These are phyloP conservation scores for Claviceps cyperi DNA, from an alignment of 2,329 filamentous ascomycete genomes.

Conservation along the genomic window DNA sequence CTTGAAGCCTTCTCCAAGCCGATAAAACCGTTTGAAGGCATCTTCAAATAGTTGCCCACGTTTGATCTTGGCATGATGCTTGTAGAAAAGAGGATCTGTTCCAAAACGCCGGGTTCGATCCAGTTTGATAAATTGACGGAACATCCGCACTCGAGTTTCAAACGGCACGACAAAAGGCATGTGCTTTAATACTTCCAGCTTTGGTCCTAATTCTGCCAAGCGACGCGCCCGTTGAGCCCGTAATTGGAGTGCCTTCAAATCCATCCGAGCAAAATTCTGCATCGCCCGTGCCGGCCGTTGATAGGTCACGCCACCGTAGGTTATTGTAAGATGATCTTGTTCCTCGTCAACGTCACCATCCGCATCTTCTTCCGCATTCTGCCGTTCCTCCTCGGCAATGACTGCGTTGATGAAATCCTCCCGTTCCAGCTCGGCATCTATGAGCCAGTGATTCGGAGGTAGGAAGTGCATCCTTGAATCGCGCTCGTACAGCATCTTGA, in stretches of 20 bases:
- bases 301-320: too few species aligned
- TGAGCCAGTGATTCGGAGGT: slow-evolving; percentile 78
- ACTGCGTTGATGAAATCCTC: slow-evolving; percentile 74
- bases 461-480: slow-evolving; percentile 82
- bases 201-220: slow-evolving; percentile 66
- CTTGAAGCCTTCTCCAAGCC: slow-evolving; percentile 69
- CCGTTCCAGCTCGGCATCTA: slow-evolving; percentile 81
- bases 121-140: slow-evolving; percentile 76
- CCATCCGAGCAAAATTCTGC: slow-evolving; percentile 25
- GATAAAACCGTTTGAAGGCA: slow-evolving; percentile 71
- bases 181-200: slow-evolving; percentile 80
- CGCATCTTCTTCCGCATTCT: slow-evolving; percentile 37
- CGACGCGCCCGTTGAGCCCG: slow-evolving; percentile 55
- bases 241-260: slow-evolving; percentile 47
- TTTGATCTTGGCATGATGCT: slow-evolving; percentile 66
- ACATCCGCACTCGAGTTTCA: slow-evolving; percentile 77
- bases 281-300: too few species aligned
- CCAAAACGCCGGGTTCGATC: slow-evolving; percentile 33
- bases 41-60: slow-evolving; percentile 72
- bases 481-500: slow-evolving; percentile 82
- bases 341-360: slow-evolving; percentile 14
- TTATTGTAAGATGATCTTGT: too few species aligned
- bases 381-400: slow-evolving; percentile 73
- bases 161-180: slow-evolving; percentile 98
- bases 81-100: slow-evolving; percentile 13